Evolutionary conservation across 1,139 yeast species (phyloP).

Genomic region (Kurtzmaniella quercitrusa): DNA sequence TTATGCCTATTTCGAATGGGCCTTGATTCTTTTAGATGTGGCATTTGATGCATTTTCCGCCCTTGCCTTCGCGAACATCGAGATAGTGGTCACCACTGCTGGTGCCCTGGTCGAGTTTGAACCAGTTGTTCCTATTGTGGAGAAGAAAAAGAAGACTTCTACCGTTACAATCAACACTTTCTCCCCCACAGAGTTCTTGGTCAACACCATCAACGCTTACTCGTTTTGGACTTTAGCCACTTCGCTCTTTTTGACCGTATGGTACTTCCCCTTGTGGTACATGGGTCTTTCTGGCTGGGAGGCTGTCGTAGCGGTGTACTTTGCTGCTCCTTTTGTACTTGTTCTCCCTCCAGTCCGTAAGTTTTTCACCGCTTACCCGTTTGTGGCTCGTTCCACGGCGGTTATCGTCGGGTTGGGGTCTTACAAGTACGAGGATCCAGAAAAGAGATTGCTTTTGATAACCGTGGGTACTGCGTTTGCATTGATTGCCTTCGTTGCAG

Average conservation of each 20-base stretch:
- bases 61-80: conserved; percentile 59
- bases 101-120: conserved; percentile 14
- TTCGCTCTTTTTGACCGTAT: conserved; percentile 76
- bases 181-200: conserved; percentile 37
- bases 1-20: conserved; percentile 95
- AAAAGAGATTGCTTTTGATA: conserved; percentile 57
- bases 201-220: conserved; percentile 55
- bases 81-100: conserved; percentile 29
- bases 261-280: conserved; percentile 98
- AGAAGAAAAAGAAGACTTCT: conserved; percentile 1
- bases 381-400: conserved; percentile 49
- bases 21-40: conserved; percentile 75
- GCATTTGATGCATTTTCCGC: conserved; percentile 80
- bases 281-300: conserved; percentile 98
- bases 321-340: conserved; percentile 57
- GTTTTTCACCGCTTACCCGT: conserved; percentile 38
- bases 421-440: conserved; percentile 64
- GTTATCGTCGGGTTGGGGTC: conserved; percentile 74
- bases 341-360: conserved; percentile 48
- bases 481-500: conserved; percentile 59
- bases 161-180: conserved; percentile 20
- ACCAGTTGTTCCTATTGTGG: neutral
- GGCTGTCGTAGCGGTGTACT: conserved; percentile 52
- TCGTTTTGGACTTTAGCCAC: conserved; percentile 84
- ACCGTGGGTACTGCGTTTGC: conserved; percentile 67